phyloP scores from a whole-genome alignment of 1,284 basidiomycete genomes.

The Ceratobasidium sp. region DNA sequence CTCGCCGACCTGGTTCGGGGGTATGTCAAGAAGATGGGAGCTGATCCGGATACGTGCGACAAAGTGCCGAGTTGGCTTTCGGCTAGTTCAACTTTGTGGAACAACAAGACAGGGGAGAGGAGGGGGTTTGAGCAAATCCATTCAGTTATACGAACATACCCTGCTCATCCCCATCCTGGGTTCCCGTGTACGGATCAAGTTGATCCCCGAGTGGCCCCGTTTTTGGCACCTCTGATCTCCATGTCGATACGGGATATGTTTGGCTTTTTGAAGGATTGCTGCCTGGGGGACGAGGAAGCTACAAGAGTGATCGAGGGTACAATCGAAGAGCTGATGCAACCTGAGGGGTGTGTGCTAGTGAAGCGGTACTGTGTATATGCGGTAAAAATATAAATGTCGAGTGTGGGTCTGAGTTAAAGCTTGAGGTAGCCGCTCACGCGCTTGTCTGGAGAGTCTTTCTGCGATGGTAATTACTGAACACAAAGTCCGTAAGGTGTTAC shows the following conservation, averaged over 20 bases:
- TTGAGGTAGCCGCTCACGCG: no score
- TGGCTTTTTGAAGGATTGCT: neutral
- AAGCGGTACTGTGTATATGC: constrained; percentile 15
- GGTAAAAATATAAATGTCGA: constrained; percentile 3
- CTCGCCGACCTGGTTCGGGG: neutral
- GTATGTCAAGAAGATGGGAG: neutral
- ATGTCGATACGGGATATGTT: neutral
- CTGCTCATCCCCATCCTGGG: constrained; percentile 4
- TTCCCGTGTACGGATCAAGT: neutral
- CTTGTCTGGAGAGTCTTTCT: no score
- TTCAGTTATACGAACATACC: neutral
- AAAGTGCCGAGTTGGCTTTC: constrained; percentile 11
- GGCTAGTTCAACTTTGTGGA: neutral
- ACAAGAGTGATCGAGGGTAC: neutral
- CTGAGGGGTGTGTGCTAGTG: neutral
- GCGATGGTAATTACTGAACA: no score
- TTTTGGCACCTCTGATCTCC: neutral
- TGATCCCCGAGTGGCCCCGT: neutral
- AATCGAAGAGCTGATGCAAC: constrained; percentile 12
- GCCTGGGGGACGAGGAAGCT: neutral
- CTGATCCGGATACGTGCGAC: neutral
- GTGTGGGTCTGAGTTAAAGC: no score
- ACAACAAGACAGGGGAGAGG: neutral
- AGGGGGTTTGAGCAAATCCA: constrained; percentile 17
- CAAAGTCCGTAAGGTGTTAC: no score